These are phyloP conservation scores for bread wheat (Triticum aestivum) DNA, from an alignment of 176 grass and related monocot genomes.

Conservation along the genomic window DNA sequence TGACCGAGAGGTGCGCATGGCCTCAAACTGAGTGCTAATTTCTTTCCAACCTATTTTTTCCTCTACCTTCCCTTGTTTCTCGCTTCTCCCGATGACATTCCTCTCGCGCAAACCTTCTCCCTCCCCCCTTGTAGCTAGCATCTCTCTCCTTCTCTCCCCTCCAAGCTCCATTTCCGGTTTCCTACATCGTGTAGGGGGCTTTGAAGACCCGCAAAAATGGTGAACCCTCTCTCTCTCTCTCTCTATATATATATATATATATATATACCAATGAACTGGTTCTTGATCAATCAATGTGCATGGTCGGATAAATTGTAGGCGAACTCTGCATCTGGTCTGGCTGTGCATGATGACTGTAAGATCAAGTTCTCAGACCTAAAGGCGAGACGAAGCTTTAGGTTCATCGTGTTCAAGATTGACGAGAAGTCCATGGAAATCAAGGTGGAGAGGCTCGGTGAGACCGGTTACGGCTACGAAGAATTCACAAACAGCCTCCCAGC, in stretches of 20 bases:
- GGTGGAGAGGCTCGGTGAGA: conserved; percentile 64
- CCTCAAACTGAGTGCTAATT: neutral
- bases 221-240: neutral
- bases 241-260: no score
- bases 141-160: conserved; percentile 17
- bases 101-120: conserved; percentile 8
- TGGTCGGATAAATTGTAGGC: conserved; percentile 27
- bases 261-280: neutral
- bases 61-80: neutral
- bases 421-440: conserved; percentile 66
- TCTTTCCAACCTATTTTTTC: neutral
- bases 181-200: neutral
- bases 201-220: conserved; percentile 17
- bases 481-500: conserved; percentile 65
- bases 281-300: conserved; percentile 1
- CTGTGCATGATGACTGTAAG: conserved; percentile 73
- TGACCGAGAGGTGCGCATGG: conserved; percentile 16
- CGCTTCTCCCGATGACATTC: conserved; percentile 14
- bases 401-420: conserved; percentile 79
- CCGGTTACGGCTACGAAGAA: conserved; percentile 57
- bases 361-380: conserved; percentile 69
- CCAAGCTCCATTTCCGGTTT: neutral
- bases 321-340: conserved; percentile 65
- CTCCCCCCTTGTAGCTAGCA: conserved; percentile 28
- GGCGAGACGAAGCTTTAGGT: conserved; percentile 57